Conservation (phyloP, 2,329 filamentous ascomycete species). For the Diplodia intermedia region DNA sequence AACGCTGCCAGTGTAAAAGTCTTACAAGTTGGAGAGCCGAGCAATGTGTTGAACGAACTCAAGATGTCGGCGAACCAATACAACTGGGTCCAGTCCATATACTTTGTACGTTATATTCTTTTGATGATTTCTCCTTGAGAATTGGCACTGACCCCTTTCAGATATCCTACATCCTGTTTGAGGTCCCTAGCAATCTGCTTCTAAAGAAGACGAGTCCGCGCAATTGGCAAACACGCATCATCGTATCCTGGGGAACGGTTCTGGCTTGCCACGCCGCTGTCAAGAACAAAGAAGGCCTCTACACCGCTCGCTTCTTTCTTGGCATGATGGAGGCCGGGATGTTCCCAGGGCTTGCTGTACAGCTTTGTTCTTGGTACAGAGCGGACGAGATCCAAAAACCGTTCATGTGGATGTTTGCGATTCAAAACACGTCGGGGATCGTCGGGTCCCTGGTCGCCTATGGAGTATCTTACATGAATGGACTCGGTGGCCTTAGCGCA, state of each 20-base stretch:
- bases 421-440: slow-evolving; percentile 45
- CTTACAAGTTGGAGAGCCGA: slow-evolving; percentile 36
- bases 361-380: slow-evolving; percentile 49
- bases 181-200: slow-evolving; percentile 46
- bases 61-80: slow-evolving; percentile 39
- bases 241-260: slow-evolving; percentile 40
- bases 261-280: slow-evolving; percentile 43
- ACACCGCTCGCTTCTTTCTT: slow-evolving; percentile 39
- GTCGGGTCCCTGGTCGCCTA: slow-evolving; percentile 43
- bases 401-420: slow-evolving; percentile 47
- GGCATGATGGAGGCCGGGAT: slow-evolving; percentile 41
- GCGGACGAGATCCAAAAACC: slow-evolving; percentile 49
- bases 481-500: slow-evolving; percentile 36
- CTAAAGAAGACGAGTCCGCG: slow-evolving; percentile 48
- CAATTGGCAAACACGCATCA: slow-evolving; percentile 46
- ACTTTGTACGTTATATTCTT: slow-evolving; percentile 31
- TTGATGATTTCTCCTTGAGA: too few species aligned
- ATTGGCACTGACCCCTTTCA: neutral
- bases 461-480: slow-evolving; percentile 39
- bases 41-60: slow-evolving; percentile 37
- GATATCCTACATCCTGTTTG: slow-evolving; percentile 40
- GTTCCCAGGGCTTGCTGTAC: slow-evolving; percentile 43
- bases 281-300: slow-evolving; percentile 39
- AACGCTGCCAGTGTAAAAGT: slow-evolving; percentile 40
- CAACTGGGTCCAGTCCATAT: slow-evolving; percentile 40